A percentile compares a stretch with the other conserved stretches of the same genome.
Conservation (phyloP, 176 grass and related monocot genomes). For the Secale cereale region DNA sequence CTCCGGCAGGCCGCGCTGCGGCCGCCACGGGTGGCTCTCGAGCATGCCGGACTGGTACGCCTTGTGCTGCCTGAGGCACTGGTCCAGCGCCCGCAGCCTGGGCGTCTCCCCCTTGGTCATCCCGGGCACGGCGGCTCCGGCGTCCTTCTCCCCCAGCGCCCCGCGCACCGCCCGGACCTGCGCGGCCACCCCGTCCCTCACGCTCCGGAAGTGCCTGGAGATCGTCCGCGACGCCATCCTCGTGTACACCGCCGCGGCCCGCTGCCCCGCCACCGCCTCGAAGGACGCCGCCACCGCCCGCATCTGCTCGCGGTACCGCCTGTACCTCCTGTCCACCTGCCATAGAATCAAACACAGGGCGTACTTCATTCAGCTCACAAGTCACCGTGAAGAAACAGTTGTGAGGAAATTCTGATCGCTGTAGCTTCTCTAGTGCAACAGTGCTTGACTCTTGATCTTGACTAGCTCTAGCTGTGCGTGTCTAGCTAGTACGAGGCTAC, state of each 20-base stretch:
- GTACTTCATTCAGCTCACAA: background rate
- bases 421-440: background rate
- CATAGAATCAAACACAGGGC: background rate
- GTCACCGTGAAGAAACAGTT: background rate
- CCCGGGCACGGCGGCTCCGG: slow-evolving; percentile 1
- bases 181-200: slow-evolving; percentile 64
- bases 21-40: slow-evolving; percentile 77
- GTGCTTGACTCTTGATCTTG: background rate
- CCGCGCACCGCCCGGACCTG: slow-evolving; percentile 51
- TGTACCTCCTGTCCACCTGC: slow-evolving; percentile 86
- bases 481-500: background rate
- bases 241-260: slow-evolving; percentile 55
- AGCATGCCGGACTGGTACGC: slow-evolving; percentile 56
- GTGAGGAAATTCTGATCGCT: background rate
- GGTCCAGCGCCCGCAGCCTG: slow-evolving; percentile 63
- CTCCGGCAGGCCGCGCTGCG: slow-evolving; percentile 81
- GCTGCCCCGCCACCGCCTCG: slow-evolving; percentile 71
- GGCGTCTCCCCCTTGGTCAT: slow-evolving; percentile 63
- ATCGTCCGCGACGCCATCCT: slow-evolving; percentile 69
- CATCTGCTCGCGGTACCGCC: slow-evolving; percentile 79
- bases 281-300: slow-evolving; percentile 57
- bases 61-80: slow-evolving; percentile 77
- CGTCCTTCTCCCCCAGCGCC: slow-evolving; percentile 67
- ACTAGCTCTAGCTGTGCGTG: background rate
- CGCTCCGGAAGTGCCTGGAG: slow-evolving; percentile 67